These are phyloP conservation scores for Stygiomarasmius scandens DNA, from an alignment of 1,284 basidiomycete genomes.

Conservation along the genomic window DNA sequence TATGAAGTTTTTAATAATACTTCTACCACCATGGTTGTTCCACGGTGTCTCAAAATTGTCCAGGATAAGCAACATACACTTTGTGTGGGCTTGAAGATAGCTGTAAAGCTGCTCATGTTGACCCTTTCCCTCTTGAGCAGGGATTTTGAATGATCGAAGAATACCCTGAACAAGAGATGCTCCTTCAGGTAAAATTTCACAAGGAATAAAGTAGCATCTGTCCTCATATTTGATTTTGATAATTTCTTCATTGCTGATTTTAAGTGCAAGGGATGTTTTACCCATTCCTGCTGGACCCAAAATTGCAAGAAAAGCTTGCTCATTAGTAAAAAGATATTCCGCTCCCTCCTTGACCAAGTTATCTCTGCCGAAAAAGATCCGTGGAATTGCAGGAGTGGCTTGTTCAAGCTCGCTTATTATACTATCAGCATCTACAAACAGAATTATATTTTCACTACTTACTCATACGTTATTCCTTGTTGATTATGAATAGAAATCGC, in stretches of 20 bases:
- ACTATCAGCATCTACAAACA: too few species aligned
- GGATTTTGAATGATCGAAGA: not conserved
- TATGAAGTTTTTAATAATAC: not conserved
- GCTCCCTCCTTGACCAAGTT: not conserved
- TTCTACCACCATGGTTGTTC: not conserved
- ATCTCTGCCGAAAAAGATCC: not conserved
- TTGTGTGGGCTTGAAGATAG: not conserved
- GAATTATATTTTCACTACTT: too few species aligned
- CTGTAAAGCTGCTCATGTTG: not conserved
- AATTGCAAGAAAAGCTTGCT: too few species aligned
- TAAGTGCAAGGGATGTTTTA: constrained; percentile 1
- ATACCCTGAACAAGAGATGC: not conserved
- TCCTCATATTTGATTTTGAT: not conserved
- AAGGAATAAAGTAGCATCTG: constrained; percentile 1
- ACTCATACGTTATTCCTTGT: too few species aligned
- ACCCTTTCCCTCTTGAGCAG: not conserved
- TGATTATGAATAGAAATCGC: too few species aligned
- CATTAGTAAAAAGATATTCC: not conserved
- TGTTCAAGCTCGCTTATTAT: not conserved
- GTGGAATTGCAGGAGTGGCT: not conserved
- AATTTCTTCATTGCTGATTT: not conserved
- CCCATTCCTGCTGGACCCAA: constrained; percentile 2
- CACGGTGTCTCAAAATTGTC: constrained; percentile 4
- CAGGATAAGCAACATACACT: not conserved
- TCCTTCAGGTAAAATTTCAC: not conserved